These are phyloP conservation scores for Erythrophleum fordii DNA, from an alignment of 306 rosid species.

Conservation along the genomic window DNA sequence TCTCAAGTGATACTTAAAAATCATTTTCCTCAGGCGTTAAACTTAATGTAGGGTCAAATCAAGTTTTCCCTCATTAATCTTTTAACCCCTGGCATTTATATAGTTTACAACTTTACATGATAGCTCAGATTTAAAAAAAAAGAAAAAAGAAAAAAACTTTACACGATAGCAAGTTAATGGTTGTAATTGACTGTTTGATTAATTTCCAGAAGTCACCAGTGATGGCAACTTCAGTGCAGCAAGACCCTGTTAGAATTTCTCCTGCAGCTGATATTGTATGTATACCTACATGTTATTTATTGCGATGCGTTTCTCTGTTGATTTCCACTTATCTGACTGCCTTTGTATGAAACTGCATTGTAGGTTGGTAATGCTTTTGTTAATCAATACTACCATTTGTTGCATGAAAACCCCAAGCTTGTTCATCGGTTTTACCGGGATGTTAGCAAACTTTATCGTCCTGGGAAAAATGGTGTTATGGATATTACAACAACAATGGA, in stretches of 20 bases:
- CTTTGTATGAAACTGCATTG: slow-evolving; percentile 3
- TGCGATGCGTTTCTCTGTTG: neutral
- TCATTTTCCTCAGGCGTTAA: no score
- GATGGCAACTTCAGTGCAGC: slow-evolving; percentile 68
- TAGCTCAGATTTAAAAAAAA: no score
- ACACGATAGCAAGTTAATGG: neutral
- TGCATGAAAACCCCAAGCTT: slow-evolving; percentile 75
- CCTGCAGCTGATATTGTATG: slow-evolving; percentile 75
- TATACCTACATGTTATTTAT: slow-evolving; percentile 9
- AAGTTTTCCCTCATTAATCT: neutral
- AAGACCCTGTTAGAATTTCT: slow-evolving; percentile 38
- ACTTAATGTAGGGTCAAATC: neutral
- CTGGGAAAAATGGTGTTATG: slow-evolving; percentile 61
- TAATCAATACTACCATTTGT: slow-evolving; percentile 76
- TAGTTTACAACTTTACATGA: neutral
- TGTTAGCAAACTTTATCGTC: slow-evolving; percentile 77
- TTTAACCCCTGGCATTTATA: neutral
- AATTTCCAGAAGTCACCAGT: slow-evolving; percentile 30
- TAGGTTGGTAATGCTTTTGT: slow-evolving; percentile 88
- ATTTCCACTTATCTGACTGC: neutral
- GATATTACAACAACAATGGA: slow-evolving; percentile 68
- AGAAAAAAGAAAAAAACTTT: no score
- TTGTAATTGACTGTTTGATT: slow-evolving; percentile 33
- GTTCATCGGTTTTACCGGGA: slow-evolving; percentile 87
- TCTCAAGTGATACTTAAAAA: no score